phyloP scores from a whole-genome alignment of 1,284 basidiomycete genomes.

The Phlebopus sp. region DNA sequence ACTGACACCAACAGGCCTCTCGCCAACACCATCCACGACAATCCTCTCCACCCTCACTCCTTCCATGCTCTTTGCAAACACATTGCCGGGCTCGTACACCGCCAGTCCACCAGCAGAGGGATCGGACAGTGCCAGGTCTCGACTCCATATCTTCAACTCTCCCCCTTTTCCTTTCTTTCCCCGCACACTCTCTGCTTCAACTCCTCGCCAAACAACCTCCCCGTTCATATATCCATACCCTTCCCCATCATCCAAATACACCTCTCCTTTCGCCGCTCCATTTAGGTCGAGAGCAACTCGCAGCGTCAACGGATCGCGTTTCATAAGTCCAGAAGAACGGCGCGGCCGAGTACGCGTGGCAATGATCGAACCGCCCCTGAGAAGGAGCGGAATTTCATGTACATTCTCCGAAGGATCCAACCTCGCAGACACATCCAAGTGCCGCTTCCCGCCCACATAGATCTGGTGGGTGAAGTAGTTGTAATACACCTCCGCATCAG shows the following conservation, averaged over 20 bases:
- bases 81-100: conserved; percentile 56
- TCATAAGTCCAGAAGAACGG: conserved; percentile 85
- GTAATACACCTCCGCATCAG: conserved; percentile 94
- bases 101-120: conserved; percentile 50
- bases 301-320: conserved; percentile 91
- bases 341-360: conserved; percentile 85
- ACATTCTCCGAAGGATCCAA: conserved; percentile 76
- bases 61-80: conserved; percentile 63
- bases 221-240: conserved; percentile 79
- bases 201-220: conserved; percentile 79
- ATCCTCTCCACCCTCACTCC: conserved; percentile 80
- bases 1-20: conserved; percentile 60
- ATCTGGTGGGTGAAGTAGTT: conserved; percentile 80
- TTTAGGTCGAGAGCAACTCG: conserved; percentile 75
- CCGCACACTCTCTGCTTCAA: conserved; percentile 50
- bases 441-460: conserved; percentile 50
- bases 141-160: conserved; percentile 50
- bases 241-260: conserved; percentile 96
- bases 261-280: conserved; percentile 71
- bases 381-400: conserved; percentile 79
- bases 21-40: conserved; percentile 71
- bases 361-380: conserved; percentile 91
- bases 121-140: conserved; percentile 53
- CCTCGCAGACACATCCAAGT: conserved; percentile 49
- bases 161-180: conserved; percentile 30